These are phyloP conservation scores for Pneumocystis sp. DNA, from an alignment of 1,139 yeast species.

Conservation along the genomic window DNA sequence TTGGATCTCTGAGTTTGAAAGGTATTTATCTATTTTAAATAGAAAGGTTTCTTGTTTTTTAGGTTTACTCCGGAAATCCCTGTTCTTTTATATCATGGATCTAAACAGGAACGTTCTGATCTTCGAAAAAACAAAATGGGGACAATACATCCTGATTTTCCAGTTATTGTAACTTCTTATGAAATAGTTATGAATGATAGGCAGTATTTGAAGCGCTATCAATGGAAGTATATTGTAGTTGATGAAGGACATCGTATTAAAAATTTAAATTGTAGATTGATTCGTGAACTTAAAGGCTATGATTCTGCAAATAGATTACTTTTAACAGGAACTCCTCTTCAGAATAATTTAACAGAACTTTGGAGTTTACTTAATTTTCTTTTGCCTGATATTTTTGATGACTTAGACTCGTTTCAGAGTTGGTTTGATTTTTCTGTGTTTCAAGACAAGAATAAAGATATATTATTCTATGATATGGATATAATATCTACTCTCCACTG, in stretches of 20 bases:
- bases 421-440: conserved; percentile 73
- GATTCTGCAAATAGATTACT: conserved; percentile 49
- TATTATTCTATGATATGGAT: conserved; percentile 23
- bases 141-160: conserved; percentile 19
- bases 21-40: background rate
- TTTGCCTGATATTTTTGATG: conserved; percentile 83
- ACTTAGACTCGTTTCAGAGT: conserved; percentile 70
- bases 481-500: conserved; percentile 61
- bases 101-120: conserved; percentile 38
- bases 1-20: conserved; percentile 59
- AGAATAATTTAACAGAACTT: conserved; percentile 11
- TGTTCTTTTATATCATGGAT: conserved; percentile 52
- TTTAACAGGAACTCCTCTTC: conserved; percentile 44
- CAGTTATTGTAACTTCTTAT: conserved; percentile 65
- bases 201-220: conserved; percentile 33
- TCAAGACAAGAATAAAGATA: conserved; percentile 22
- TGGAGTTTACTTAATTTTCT: conserved; percentile 64
- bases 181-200: conserved; percentile 64
- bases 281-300: conserved; percentile 52
- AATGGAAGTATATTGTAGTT: conserved; percentile 79
- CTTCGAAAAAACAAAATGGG: conserved; percentile 28
- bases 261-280: conserved; percentile 61
- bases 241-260: conserved; percentile 92
- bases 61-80: conserved; percentile 58
- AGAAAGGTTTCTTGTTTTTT: background rate